Base-by-base conservation (phyloP, 2,329 filamentous ascomycete genomes). In the Dothideomycetes sp. region DNA sequence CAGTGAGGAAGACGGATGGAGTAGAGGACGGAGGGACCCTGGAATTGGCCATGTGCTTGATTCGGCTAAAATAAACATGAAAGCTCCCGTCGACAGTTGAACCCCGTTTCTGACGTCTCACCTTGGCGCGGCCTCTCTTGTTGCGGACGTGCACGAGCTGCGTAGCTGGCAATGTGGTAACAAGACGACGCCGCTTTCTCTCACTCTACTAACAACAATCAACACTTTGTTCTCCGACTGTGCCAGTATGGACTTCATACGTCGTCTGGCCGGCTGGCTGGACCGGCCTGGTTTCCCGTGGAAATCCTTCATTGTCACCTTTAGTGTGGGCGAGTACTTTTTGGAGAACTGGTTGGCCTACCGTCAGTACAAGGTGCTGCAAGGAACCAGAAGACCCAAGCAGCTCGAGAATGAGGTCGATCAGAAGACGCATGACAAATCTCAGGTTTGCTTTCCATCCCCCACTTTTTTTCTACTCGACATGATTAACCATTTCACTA, bases 231-330 rank as follows among this genome's bases (percentile, higher is more conserved):
- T n/a, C n/a, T n/a, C n/a, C n/a, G n/a, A n/a, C n/a, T n/a, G n/a
- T n/a, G n/a, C 31, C 16, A 38, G n/a, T 4, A 60, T 60, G 57
- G 57, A 60, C 41, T 45, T 58, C 42, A 47, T 60, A 33, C 54
- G 77, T 70, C 69, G 75, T 69, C 79, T 96, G 51, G 85, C 86
- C 58, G 77, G 77, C 62, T 79, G 83, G 63, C 81, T 96, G 54
- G 91, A 98, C 69, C 79, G 84, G 57, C 88, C 89, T 43, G 71
- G 84, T 57, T 94, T 96, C 68, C 89, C 91, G 40, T 98, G 91
- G 91, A 98, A 95, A 77, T 83, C 79, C 60, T 78, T 98, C 53
- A 88, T 98, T 54, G 75, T 96, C 52, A 84, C 87, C 54, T 98
- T 98, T 68, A 94, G 87, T 19, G 61, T 96, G 53, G 86, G 83